Base-by-base conservation (phyloP, 1,139 yeast species). In the Petasospora rhodanensis region DNA sequence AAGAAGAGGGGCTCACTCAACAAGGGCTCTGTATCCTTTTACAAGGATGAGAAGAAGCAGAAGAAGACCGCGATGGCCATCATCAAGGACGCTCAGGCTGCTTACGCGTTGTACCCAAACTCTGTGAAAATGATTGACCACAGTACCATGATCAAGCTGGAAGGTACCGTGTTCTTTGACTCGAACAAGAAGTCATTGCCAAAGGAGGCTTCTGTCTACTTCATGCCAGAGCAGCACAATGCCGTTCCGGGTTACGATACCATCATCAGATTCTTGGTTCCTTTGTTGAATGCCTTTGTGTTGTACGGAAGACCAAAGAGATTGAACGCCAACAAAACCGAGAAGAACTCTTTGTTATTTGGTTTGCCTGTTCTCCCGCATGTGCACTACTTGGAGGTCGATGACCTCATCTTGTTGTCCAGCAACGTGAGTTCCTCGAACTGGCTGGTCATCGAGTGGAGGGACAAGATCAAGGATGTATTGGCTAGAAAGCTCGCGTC, bases 231-330 rank as follows among this genome's bases (percentile, higher is more conserved):
- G 55, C 82, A 74, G 51, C 97, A 87, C 57, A 80, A 89, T 23
- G 79, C 95, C 10, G 96, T 91, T 24, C 93, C 93, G 1, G 96
- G 97, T 6, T 89, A 80, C 58, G 97, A 91, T 58, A 89, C 97
- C 1, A 70, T 89, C 50, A 89, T 91, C 40, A 68, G 97, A 43
- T 87, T 86, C 54, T 62, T 91, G 49, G 70, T 91, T 6, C 97
- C 97, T 1, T 64, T 85, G 16, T 66, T 86, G 61, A 96, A 91
- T 54, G 74, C 94, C 1, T 91, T 87, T 61, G 79, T 79, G 26
- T 68, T 91, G 28, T 91, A 91, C 52, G 98, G 98, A 22, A 73
- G 98, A 41, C 98, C 98, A 1, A 74, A 76, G 46, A 69, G 93
- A 40, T 68, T 91, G 46, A 87, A 84, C 55, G 95, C 97, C 3